Percentiles rank a stretch among this genome's conserved stretches.
These are phyloP conservation scores for Talaromyces sp. DNA, from an alignment of 2,329 filamentous ascomycete genomes.

Conservation along the genomic window DNA sequence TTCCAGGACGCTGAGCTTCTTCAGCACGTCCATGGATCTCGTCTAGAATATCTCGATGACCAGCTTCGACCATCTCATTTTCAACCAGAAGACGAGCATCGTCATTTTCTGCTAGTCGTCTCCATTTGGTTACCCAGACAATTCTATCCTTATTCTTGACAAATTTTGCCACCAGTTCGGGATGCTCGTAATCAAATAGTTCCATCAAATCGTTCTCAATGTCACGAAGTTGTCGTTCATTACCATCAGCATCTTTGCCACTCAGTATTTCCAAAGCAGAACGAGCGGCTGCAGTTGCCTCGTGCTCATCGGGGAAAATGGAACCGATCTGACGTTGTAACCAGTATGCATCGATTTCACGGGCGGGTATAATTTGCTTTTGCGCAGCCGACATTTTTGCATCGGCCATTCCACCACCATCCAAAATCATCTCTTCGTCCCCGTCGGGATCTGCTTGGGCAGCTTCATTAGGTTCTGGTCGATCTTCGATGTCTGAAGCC, in stretches of 20 bases:
- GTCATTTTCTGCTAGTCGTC: constrained; percentile 74
- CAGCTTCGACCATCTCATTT: constrained; percentile 86
- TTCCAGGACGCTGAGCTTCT: constrained; percentile 60
- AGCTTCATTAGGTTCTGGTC: constrained; percentile 50
- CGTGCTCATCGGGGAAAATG: constrained; percentile 86
- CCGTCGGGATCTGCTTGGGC: constrained; percentile 42
- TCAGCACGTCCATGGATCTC: constrained; percentile 73
- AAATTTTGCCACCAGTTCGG: constrained; percentile 85
- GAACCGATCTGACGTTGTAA: constrained; percentile 86
- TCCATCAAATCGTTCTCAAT: constrained; percentile 99
- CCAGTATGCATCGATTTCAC: constrained; percentile 97
- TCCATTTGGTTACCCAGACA: constrained; percentile 89
- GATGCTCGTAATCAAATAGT: constrained; percentile 94
- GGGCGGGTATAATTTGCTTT: constrained; percentile 66
- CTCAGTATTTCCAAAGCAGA: constrained; percentile 79
- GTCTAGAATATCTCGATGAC: constrained; percentile 79
- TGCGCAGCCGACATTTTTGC: constrained; percentile 46
- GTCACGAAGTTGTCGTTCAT: constrained; percentile 82
- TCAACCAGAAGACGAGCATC: constrained; percentile 72
- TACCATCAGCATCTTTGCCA: constrained; percentile 67
- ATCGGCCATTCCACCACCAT: constrained; percentile 56
- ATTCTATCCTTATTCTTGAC: constrained; percentile 91
- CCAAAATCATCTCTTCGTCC: constrained; percentile 78
- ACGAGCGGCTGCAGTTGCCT: constrained; percentile 87
- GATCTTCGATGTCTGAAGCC: constrained; percentile 55